Percentiles rank a stretch among this genome's conserved stretches.
Evolutionary conservation across 2,329 filamentous ascomycete genomes (phyloP).

Genomic region (Phaeosphaeria sp.): DNA sequence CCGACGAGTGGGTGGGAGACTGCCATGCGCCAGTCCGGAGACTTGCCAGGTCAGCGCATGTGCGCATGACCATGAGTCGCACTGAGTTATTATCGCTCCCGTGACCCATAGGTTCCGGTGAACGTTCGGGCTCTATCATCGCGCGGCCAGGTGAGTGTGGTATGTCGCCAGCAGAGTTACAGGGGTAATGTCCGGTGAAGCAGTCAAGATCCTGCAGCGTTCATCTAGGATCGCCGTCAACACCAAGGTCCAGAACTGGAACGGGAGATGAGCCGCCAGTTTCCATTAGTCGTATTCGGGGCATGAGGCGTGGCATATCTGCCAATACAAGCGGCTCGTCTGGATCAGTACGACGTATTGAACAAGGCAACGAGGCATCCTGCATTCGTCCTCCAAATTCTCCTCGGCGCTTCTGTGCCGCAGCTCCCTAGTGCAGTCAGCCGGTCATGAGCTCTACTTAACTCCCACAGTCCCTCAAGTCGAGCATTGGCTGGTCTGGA

Average conservation of each 20-base stretch:
- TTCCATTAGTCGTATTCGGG: conserved; percentile 2
- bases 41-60: neutral
- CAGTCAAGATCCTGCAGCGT: neutral
- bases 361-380: conserved; percentile 18
- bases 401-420: conserved; percentile 6
- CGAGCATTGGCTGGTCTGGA: neutral
- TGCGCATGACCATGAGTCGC: conserved; percentile 6
- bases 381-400: conserved; percentile 20
- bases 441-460: conserved; percentile 26
- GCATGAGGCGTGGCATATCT: conserved; percentile 5
- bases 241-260: neutral
- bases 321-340: conserved; percentile 19
- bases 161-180: neutral
- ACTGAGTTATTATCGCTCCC: neutral
- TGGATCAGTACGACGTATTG: neutral
- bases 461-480: conserved; percentile 20
- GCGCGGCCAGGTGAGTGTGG: neutral
- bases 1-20: conserved; percentile 1
- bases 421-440: conserved; percentile 16
- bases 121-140: neutral
- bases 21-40: neutral
- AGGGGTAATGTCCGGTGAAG: conserved; percentile 5
- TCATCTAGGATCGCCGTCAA: neutral
- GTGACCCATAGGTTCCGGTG: conserved; percentile 2
- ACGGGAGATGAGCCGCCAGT: neutral